Percentiles rank a stretch among this genome's conserved stretches.
phyloP scores from a whole-genome alignment of 306 rosid species.

The Vigna nakashimae region DNA sequence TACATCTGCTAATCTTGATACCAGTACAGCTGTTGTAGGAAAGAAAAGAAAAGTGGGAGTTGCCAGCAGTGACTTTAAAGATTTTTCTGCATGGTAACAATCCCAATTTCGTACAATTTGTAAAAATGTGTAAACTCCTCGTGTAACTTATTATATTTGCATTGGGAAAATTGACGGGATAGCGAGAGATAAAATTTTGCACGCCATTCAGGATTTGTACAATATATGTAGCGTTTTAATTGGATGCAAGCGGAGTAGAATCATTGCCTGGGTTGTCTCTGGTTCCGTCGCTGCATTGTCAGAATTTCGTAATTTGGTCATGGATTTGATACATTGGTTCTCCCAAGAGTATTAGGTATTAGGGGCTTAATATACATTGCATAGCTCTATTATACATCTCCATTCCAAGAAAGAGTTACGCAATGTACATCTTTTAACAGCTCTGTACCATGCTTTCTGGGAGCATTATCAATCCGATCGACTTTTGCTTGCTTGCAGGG shows the following conservation, averaged over 20 bases:
- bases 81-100: conserved; percentile 80
- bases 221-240: neutral
- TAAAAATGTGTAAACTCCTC: conserved; percentile 34
- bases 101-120: conserved; percentile 46
- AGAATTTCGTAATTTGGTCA: conserved; percentile 34
- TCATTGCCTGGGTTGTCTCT: conserved; percentile 34
- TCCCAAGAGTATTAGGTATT: neutral
- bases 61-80: conserved; percentile 63
- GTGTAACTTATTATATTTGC: conserved; percentile 36
- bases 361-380: too few species aligned
- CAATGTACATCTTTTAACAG: neutral
- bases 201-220: conserved; percentile 44
- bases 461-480: conserved; percentile 32
- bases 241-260: conserved; percentile 31
- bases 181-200: conserved; percentile 18
- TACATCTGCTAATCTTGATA: conserved; percentile 57
- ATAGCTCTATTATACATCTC: neutral
- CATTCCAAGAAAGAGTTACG: neutral
- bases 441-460: conserved; percentile 29
- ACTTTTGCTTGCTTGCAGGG: conserved; percentile 35
- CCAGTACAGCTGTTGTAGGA: conserved; percentile 48
- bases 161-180: conserved; percentile 13
- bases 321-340: conserved; percentile 35
- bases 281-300: conserved; percentile 42
- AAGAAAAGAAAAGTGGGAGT: conserved; percentile 80